Evolutionary conservation across 768 basidiomycete genomes (phyloP).

Genomic region (Chalciporus piperatus): DNA sequence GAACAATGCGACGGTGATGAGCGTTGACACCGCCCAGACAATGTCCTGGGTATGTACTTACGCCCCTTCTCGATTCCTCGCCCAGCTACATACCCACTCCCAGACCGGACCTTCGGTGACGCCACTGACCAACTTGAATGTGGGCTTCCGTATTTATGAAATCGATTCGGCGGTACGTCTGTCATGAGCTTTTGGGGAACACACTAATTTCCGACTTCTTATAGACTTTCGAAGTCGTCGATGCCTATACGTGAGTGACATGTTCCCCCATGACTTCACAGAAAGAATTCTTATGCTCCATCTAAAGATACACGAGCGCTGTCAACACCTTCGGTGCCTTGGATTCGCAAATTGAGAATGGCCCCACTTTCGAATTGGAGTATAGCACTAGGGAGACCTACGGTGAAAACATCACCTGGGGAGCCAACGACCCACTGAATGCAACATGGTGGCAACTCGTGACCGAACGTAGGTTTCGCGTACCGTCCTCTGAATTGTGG

Average conservation of each 20-base stretch:
- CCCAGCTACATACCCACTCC: constrained; percentile 1
- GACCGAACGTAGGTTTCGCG: constrained; percentile 58
- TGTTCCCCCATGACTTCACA: background rate
- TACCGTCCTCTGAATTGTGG: background rate
- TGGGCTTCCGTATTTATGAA: constrained; percentile 58
- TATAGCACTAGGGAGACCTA: constrained; percentile 71
- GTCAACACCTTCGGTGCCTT: constrained; percentile 58
- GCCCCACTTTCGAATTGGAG: constrained; percentile 61
- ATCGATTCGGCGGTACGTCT: constrained; percentile 52
- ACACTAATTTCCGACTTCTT: constrained; percentile 2
- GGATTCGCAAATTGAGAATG: constrained; percentile 51
- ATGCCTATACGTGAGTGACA: constrained; percentile 66
- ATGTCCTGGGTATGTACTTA: constrained; percentile 44
- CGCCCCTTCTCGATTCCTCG: constrained; percentile 3
- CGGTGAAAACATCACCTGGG: constrained; percentile 57
- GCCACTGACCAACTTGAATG: constrained; percentile 67
- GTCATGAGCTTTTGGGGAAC: background rate
- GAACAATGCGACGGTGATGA: constrained; percentile 65
- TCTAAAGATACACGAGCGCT: constrained; percentile 58
- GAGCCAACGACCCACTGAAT: constrained; percentile 63
- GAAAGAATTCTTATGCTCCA: background rate
- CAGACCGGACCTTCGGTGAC: constrained; percentile 72
- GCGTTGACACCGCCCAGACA: constrained; percentile 52
- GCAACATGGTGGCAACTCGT: constrained; percentile 84
- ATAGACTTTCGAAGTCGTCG: constrained; percentile 74